These are phyloP conservation scores for Saccharata proteae DNA, from an alignment of 2,329 filamentous ascomycete species.

Conservation along the genomic window DNA sequence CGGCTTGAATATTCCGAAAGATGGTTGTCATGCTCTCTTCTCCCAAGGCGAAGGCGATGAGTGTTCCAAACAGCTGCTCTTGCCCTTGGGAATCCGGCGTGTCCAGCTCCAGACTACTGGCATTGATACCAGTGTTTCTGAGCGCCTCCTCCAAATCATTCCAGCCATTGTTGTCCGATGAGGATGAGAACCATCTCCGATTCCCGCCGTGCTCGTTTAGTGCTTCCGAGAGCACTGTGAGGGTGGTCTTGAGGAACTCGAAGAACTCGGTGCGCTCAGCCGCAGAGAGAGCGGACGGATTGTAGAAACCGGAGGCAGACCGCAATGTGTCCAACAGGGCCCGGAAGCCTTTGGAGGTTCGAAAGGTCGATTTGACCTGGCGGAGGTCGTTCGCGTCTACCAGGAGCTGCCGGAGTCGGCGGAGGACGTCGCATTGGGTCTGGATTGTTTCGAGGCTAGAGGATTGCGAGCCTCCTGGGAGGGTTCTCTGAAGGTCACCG, in stretches of 20 bases:
- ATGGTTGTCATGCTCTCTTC: constrained; percentile 62
- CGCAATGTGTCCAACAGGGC: constrained; percentile 57
- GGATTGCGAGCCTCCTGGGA: constrained; percentile 15
- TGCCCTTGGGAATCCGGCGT: constrained; percentile 24
- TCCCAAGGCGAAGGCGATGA: constrained; percentile 69
- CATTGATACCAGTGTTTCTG: constrained; percentile 47
- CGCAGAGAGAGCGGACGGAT: constrained; percentile 48
- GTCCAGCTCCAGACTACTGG: constrained; percentile 17
- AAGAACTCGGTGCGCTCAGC: constrained; percentile 55
- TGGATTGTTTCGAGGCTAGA: constrained; percentile 21
- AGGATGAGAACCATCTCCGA: constrained; percentile 69
- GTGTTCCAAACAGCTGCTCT: constrained; percentile 71
- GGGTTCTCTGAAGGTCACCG: constrained; percentile 21
- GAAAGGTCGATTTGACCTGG: constrained; percentile 65
- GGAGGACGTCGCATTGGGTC: constrained; percentile 39
- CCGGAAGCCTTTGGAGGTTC: constrained; percentile 68
- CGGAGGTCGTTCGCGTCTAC: constrained; percentile 39
- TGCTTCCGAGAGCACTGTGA: constrained; percentile 62
- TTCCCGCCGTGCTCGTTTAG: constrained; percentile 76
- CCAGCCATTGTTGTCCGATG: constrained; percentile 69
- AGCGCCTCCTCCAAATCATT: constrained; percentile 61
- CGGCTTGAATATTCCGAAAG: constrained; percentile 34
- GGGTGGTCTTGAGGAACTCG: constrained; percentile 55
- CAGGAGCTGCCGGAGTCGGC: constrained; percentile 54
- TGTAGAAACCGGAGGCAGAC: constrained; percentile 63